Evolutionary conservation across 2,329 filamentous ascomycete species (phyloP).

Genomic region (Pyrenophora tritici-repentis): DNA sequence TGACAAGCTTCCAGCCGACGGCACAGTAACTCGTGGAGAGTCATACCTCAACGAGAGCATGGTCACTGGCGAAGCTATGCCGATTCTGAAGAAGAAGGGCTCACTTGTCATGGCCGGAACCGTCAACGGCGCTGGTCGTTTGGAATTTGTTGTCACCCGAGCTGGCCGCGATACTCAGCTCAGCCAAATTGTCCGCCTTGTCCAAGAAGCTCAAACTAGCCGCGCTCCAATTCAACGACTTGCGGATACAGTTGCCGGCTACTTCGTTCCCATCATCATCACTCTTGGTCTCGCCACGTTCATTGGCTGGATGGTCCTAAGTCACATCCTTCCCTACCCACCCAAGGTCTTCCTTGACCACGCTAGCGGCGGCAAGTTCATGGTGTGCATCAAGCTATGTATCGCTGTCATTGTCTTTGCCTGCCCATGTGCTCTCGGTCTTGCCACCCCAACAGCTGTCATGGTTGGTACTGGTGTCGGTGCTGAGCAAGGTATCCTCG

Average conservation of each 20-base stretch:
- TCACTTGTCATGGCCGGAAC: slow-evolving; percentile 86
- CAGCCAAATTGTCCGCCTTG: slow-evolving; percentile 97
- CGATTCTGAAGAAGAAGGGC: slow-evolving; percentile 85
- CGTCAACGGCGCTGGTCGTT: slow-evolving; percentile 88
- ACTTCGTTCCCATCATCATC: slow-evolving; percentile 91
- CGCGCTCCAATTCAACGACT: slow-evolving; percentile 93
- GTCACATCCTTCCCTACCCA: slow-evolving; percentile 81
- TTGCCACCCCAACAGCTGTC: slow-evolving; percentile 94
- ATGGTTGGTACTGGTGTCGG: slow-evolving; percentile 99
- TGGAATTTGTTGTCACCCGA: slow-evolving; percentile 90
- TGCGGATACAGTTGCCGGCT: slow-evolving; percentile 87
- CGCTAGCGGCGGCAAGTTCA: slow-evolving; percentile 84
- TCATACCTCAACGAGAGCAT: slow-evolving; percentile 97
- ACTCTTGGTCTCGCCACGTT: slow-evolving; percentile 84
- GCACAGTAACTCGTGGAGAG: slow-evolving; percentile 82
- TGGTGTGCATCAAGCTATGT: slow-evolving; percentile 96
- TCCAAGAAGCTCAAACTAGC: slow-evolving; percentile 94
- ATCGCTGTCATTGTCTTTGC: slow-evolving; percentile 99
- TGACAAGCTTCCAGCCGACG: slow-evolving; percentile 96
- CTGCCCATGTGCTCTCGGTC: slow-evolving; percentile 93
- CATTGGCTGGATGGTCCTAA: slow-evolving; percentile 90
- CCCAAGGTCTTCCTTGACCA: slow-evolving; percentile 83
- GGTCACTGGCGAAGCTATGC: slow-evolving; percentile 97
- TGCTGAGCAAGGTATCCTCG: slow-evolving; percentile 93
- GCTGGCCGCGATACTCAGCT: slow-evolving; percentile 95